Evolutionary conservation across 257 asterid species (phyloP).

Genomic region (Mentha longifolia): DNA sequence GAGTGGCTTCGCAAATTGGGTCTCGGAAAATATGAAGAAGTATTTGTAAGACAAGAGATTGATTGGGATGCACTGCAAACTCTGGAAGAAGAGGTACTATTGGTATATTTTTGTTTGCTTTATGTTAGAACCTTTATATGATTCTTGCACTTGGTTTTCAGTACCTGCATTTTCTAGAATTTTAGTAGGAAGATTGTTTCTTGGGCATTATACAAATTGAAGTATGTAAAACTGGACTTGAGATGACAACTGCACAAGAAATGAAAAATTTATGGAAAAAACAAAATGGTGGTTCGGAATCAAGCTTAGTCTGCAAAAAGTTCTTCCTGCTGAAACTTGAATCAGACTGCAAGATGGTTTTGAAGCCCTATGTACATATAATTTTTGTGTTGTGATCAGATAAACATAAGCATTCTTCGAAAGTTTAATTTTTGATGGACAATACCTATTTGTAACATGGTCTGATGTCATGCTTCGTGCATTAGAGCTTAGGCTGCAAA

Average conservation of each 20-base stretch:
- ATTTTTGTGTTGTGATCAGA: background rate
- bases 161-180: background rate
- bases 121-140: conserved; percentile 6
- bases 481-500: conserved; percentile 21
- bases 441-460: background rate
- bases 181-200: too few species aligned
- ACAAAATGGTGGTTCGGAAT: background rate
- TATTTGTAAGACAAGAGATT: conserved; percentile 73
- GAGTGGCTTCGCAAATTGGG: conserved; percentile 80
- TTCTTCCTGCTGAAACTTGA: conserved; percentile 8
- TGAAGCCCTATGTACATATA: background rate
- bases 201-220: background rate
- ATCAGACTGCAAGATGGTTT: background rate
- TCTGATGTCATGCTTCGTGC: background rate
- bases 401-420: conserved; percentile 12
- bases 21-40: conserved; percentile 77
- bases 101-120: background rate
- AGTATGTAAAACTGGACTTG: background rate
- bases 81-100: conserved; percentile 79
- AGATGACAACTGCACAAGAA: conserved; percentile 6
- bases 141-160: conserved; percentile 1
- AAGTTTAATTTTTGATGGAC: conserved; percentile 8
- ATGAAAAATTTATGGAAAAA: background rate
- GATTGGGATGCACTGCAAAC: conserved; percentile 82
- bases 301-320: background rate